Conservation (phyloP, 2,329 filamentous ascomycete genomes). For the Paramyrothecium roridum region DNA sequence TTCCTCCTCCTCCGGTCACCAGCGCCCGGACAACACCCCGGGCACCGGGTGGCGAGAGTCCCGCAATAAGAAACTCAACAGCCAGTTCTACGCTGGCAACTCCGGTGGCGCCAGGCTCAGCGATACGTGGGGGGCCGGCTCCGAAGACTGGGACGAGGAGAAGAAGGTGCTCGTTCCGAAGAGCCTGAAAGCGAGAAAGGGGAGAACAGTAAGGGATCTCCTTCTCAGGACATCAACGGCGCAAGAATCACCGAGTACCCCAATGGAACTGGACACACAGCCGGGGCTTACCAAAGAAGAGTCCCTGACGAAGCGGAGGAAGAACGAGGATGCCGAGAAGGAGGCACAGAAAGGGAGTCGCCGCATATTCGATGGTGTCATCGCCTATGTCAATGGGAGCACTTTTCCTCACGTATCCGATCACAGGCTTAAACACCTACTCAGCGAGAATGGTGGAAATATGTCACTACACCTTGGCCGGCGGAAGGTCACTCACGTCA, state of each 20-base stretch:
- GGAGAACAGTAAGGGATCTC: slow-evolving; percentile 51
- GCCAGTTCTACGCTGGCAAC: slow-evolving; percentile 62
- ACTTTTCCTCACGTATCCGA: slow-evolving; percentile 80
- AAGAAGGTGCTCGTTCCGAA: slow-evolving; percentile 40
- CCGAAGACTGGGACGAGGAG: slow-evolving; percentile 49
- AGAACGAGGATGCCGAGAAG: slow-evolving; percentile 50
- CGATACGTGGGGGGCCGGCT: slow-evolving; percentile 64
- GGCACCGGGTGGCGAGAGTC: slow-evolving; percentile 69
- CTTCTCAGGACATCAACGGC: slow-evolving; percentile 43
- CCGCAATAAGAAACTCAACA: slow-evolving; percentile 64
- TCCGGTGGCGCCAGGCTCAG: slow-evolving; percentile 57
- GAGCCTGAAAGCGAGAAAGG: slow-evolving; percentile 33
- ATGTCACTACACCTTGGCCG: slow-evolving; percentile 70
- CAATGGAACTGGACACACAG: not conserved
- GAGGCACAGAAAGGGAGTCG: slow-evolving; percentile 20
- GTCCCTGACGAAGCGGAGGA: slow-evolving; percentile 22
- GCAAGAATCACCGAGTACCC: slow-evolving; percentile 18
- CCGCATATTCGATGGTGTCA: slow-evolving; percentile 66
- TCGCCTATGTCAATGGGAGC: slow-evolving; percentile 84
- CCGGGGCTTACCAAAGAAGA: slow-evolving; percentile 16
- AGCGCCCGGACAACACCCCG: slow-evolving; percentile 66
- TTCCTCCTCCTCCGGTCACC: slow-evolving; percentile 73
- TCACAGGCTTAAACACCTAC: slow-evolving; percentile 76
- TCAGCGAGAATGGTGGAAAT: slow-evolving; percentile 70
- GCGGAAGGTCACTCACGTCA: slow-evolving; percentile 78